Conservation (phyloP, 2,329 filamentous ascomycete genomes). For the Ascochyta pisi region DNA sequence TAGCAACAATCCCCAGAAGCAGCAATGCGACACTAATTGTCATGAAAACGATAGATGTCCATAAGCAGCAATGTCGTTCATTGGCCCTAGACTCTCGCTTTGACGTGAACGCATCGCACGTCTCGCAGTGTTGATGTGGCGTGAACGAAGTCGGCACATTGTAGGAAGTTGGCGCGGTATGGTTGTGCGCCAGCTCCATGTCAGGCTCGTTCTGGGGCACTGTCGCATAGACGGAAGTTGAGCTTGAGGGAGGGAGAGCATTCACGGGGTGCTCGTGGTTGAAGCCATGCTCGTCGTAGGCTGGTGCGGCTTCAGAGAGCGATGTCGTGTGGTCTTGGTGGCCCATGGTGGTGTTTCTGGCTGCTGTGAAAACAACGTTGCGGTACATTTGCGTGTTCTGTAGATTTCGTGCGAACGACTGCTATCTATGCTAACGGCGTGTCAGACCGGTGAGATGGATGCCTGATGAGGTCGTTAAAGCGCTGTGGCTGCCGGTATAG, state of each 20-base stretch:
- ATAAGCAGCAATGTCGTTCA: slow-evolving; percentile 7
- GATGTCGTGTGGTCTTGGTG: slow-evolving; percentile 3
- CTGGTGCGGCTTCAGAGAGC: slow-evolving; percentile 4
- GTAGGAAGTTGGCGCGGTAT: background rate
- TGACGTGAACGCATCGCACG: slow-evolving; percentile 13
- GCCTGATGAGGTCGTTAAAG: slow-evolving; percentile 3
- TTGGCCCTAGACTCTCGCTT: slow-evolving; percentile 7
- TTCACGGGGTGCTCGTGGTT: slow-evolving; percentile 7
- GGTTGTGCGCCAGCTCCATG: slow-evolving; percentile 7
- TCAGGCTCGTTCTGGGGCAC: slow-evolving; percentile 8
- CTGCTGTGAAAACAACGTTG: background rate
- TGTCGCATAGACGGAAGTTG: background rate
- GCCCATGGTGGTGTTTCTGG: slow-evolving; percentile 6
- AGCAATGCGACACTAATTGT: background rate
- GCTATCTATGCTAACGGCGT: background rate
- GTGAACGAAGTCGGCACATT: background rate
- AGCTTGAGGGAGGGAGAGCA: background rate
- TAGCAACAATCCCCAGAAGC: slow-evolving; percentile 6
- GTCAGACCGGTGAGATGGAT: slow-evolving; percentile 2
- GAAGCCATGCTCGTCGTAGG: slow-evolving; percentile 10
- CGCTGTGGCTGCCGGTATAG: slow-evolving; percentile 6
- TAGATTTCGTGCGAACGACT: background rate
- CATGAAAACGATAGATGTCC: slow-evolving; percentile 8
- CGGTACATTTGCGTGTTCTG: background rate
- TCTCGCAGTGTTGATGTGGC: slow-evolving; percentile 13